phyloP scores from a whole-genome alignment of 148 eudicot genomes.

The Nepenthes mirabilis region DNA sequence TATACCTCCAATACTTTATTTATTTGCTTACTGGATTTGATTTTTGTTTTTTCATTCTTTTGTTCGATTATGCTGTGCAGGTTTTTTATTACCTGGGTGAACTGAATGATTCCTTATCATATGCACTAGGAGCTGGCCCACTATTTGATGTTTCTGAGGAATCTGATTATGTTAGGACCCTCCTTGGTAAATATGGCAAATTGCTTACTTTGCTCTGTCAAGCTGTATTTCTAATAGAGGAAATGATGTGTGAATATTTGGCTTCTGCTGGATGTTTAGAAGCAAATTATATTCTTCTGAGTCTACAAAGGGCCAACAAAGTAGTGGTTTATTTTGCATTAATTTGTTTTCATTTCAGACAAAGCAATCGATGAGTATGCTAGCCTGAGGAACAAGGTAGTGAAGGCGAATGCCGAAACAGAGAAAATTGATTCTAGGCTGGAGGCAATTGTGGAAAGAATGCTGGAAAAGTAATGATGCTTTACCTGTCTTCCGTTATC shows the following conservation, averaged over 20 bases:
- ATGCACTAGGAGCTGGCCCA: conserved; percentile 93
- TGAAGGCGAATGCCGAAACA: conserved; percentile 50
- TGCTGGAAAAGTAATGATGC: conserved; percentile 82
- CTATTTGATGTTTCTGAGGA: conserved; percentile 94
- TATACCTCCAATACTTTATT: too few relatives aligned
- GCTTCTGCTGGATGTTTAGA: not conserved
- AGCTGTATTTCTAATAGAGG: not conserved
- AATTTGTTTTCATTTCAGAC: conserved; percentile 29
- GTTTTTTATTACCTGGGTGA: conserved; percentile 83
- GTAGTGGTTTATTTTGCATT: not conserved
- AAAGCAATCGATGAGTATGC: conserved; percentile 98
- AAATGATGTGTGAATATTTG: not conserved
- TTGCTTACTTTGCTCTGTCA: not conserved
- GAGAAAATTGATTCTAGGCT: conserved; percentile 65
- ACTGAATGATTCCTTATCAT: conserved; percentile 82
- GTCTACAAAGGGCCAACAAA: too few relatives aligned
- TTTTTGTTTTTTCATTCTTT: too few relatives aligned
- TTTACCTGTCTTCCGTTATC: not conserved
- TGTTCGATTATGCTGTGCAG: conserved; percentile 16
- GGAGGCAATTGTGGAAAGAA: conserved; percentile 93
- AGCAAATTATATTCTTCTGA: too few relatives aligned
- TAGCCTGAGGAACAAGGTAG: conserved; percentile 61
- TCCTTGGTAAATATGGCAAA: conserved; percentile 46
- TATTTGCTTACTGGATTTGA: too few relatives aligned
- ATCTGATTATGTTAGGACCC: conserved; percentile 86